Evolutionary conservation across 805 yeast genomes (phyloP).

Genomic region (Teunomyces panamensis): DNA sequence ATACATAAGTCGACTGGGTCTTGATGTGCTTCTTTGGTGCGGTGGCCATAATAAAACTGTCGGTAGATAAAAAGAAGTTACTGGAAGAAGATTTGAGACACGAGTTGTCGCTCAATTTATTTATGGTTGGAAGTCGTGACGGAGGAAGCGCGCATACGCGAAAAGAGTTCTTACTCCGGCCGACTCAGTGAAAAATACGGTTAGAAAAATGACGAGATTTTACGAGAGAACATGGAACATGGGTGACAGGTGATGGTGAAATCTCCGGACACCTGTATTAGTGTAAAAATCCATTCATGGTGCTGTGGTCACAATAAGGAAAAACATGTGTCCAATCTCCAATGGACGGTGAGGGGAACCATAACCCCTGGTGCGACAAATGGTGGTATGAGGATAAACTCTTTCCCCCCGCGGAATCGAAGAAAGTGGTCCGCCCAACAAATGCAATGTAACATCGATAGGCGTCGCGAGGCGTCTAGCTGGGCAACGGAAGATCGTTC

Average conservation of each 20-base stretch:
- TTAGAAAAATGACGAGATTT: not conserved
- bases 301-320: no score
- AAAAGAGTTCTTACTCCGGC: not conserved
- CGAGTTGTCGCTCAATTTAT: constrained; percentile 1
- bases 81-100: constrained; percentile 1
- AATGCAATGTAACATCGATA: constrained; percentile 2
- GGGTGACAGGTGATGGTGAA: not conserved
- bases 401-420: not conserved
- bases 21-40: constrained; percentile 58
- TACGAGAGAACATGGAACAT: not conserved
- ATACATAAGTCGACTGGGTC: constrained; percentile 67
- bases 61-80: not conserved
- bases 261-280: no score
- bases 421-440: not conserved
- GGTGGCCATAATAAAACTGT: constrained; percentile 6
- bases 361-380: not conserved
- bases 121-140: not conserved
- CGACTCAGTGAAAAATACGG: not conserved
- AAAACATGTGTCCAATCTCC: not conserved
- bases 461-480: not conserved
- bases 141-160: not conserved
- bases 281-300: no score
- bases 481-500: not conserved
- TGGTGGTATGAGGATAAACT: not conserved
- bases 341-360: not conserved